A percentile compares a stretch with the other conserved stretches of the same genome.
phyloP scores from a whole-genome alignment of 495 filamentous ascomycete genomes.

The Cairneyella variabilis region DNA sequence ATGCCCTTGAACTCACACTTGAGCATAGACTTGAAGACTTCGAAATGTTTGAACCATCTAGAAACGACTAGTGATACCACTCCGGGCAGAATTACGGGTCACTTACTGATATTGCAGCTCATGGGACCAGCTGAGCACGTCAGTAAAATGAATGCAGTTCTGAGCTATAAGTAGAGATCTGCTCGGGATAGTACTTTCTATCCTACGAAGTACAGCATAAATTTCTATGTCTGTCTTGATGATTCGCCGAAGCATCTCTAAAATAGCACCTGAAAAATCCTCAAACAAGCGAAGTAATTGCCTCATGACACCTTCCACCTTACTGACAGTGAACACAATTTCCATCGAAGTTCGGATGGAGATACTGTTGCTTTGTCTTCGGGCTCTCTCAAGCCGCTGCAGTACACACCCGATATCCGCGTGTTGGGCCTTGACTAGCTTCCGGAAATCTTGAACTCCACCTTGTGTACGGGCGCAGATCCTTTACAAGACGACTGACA shows the following conservation, averaged over 20 bases:
- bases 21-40: slow-evolving; percentile 25
- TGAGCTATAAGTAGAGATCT: not conserved
- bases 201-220: not conserved
- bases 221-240: slow-evolving; percentile 1
- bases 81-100: not conserved
- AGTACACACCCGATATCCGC: too few relatives aligned
- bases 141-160: slow-evolving; percentile 25
- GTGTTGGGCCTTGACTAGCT: too few relatives aligned
- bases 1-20: slow-evolving; percentile 12
- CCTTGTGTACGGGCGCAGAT: too few relatives aligned
- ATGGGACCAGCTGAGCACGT: slow-evolving; percentile 22
- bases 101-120: not conserved
- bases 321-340: not conserved
- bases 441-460: too few relatives aligned
- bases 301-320: not conserved
- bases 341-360: not conserved
- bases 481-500: too few relatives aligned
- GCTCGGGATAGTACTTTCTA: not conserved
- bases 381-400: too few relatives aligned
- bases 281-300: not conserved
- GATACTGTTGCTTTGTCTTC: not conserved
- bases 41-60: slow-evolving; percentile 29
- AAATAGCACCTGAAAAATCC: not conserved
- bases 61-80: slow-evolving; percentile 16
- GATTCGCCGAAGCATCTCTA: not conserved